Percentiles rank a stretch among this genome's conserved stretches.
These are phyloP conservation scores for Setomelanomma holmii DNA, from an alignment of 2,329 filamentous ascomycete species.

Conservation along the genomic window DNA sequence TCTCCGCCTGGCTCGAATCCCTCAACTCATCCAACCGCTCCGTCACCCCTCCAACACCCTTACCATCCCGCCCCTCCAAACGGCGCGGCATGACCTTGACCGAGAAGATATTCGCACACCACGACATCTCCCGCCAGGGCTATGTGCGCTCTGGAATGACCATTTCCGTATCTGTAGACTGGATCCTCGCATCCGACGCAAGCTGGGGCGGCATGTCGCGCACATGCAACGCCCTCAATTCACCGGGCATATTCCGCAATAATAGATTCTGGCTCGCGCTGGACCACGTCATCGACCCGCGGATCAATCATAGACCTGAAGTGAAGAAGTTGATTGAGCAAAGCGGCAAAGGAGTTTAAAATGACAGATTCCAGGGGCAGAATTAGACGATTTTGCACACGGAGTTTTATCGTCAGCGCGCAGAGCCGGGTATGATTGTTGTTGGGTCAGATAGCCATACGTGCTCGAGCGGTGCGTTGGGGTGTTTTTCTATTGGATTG, in stretches of 20 bases:
- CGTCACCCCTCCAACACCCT: too few species aligned
- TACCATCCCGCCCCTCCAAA: too few species aligned
- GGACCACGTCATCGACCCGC: conserved; percentile 59
- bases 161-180: conserved; percentile 55
- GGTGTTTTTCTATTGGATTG: conserved; percentile 54
- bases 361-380: conserved; percentile 47
- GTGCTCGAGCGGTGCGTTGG: conserved; percentile 53
- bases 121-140: conserved; percentile 47
- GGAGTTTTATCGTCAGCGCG: conserved; percentile 53
- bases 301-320: conserved; percentile 46
- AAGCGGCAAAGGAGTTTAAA: conserved; percentile 50
- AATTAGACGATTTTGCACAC: conserved; percentile 55
- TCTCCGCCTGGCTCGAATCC: too few species aligned
- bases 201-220: conserved; percentile 54
- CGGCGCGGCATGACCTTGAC: conserved; percentile 56
- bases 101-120: conserved; percentile 57
- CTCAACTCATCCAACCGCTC: too few species aligned
- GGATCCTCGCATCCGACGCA: conserved; percentile 56
- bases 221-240: conserved; percentile 50
- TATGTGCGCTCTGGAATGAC: conserved; percentile 50
- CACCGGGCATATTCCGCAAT: conserved; percentile 57
- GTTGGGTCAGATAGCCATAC: conserved; percentile 58
- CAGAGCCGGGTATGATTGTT: conserved; percentile 54
- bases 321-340: conserved; percentile 48
- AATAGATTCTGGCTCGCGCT: conserved; percentile 60